Evolutionary conservation across 495 filamentous ascomycete species (phyloP).

Genomic region (Aspergillus olivimuriae): DNA sequence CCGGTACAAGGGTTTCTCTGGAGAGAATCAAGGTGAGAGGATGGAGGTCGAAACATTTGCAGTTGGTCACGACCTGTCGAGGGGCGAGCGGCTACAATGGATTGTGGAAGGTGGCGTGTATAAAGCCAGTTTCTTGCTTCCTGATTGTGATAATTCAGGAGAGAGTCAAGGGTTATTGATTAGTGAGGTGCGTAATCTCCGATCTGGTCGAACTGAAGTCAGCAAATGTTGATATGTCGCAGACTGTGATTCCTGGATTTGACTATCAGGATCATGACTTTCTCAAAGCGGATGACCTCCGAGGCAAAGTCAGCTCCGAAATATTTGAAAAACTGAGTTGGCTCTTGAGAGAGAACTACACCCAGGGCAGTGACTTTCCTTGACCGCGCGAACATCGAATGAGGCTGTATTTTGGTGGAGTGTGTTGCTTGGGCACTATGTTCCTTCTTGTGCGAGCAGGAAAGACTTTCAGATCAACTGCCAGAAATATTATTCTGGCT

Average conservation of each 20-base stretch:
- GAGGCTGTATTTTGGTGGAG: too few relatives aligned
- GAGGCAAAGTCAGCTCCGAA: too few relatives aligned
- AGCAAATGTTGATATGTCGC: not conserved
- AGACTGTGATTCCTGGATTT: constrained; percentile 60
- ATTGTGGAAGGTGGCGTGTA: constrained; percentile 61
- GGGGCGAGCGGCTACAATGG: constrained; percentile 59
- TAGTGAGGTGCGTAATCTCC: constrained; percentile 41
- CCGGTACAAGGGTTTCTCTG: constrained; percentile 40
- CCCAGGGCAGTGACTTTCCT: too few relatives aligned
- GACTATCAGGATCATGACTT: constrained; percentile 62
- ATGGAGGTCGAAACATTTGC: constrained; percentile 53
- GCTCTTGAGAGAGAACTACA: too few relatives aligned
- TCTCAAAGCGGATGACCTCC: constrained; percentile 33
- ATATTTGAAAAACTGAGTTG: too few relatives aligned
- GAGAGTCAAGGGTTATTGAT: constrained; percentile 49
- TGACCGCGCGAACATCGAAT: too few relatives aligned
- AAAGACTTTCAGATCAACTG: too few relatives aligned
- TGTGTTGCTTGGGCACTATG: too few relatives aligned
- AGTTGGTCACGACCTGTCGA: constrained; percentile 49
- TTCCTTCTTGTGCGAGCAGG: too few relatives aligned
- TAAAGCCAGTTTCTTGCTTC: constrained; percentile 53
- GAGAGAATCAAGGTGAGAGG: constrained; percentile 17
- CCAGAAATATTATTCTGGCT: too few relatives aligned
- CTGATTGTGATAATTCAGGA: constrained; percentile 36
- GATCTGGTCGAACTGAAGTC: not conserved